Base-by-base conservation (phyloP, 78 protist genomes). In the Cavenderia fasciculata region DNA sequence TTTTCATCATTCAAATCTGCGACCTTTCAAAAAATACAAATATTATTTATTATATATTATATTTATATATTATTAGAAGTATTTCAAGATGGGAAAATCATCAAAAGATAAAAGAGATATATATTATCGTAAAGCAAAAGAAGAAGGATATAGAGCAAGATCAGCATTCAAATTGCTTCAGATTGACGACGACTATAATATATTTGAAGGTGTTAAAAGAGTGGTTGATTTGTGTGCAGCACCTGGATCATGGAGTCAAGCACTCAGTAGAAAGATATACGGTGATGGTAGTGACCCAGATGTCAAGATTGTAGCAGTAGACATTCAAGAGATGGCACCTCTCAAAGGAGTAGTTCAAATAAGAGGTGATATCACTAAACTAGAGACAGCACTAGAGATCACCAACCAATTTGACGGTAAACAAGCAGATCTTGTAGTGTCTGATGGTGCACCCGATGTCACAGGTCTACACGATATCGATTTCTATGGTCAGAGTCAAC, bases 391-490 rank as follows among this genome's bases (percentile, higher is more conserved):
- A 0, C 14, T 77, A 4, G 74, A 57, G 34, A 94, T 97, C 36
- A 92, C 98, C 4, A 63, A n/a, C 4, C 82, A 59, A 36, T 94
- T 97, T 34, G 98, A 86, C 23, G 99, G 98, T 23, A 12, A 43
- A 4, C 12, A 52, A 18, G 99, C 99, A 0, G 99, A 99, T 68
- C 46, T 99, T 2, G 99, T 99, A 4, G 94, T 99, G 2, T 99
- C 96, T 4, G 99, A 99, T 78, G 99, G 99, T 27, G 99, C 99
- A 0, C 99, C 99, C 0, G 99, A 99, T 70, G 99, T 97, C 29
- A 97, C 99, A n/a, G 99, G 99, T 11, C 73, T 97, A 69, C 99
- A 97, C 56, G 99, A 97, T 71, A 57, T 99, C n/a, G 99, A 99
- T 66, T 98, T 98, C 92, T 99, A 97, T 84, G 71, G 98, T 25